Evolutionary conservation across 306 rosid species (phyloP).

Genomic region (Rosa persica): DNA sequence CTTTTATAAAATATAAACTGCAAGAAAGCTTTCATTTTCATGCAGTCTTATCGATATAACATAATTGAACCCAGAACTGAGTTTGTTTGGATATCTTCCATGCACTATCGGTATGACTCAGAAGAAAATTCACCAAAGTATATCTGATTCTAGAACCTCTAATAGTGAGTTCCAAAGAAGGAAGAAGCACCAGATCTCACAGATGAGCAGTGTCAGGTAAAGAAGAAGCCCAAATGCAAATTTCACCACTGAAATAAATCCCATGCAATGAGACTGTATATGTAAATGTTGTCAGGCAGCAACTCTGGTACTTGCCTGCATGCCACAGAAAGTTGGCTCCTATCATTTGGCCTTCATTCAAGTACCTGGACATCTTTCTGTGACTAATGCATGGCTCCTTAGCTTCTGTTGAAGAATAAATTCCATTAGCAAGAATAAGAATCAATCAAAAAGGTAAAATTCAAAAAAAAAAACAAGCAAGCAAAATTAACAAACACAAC

Average conservation of each 20-base stretch:
- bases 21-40: conserved; percentile 4
- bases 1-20: background rate
- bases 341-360: conserved; percentile 92
- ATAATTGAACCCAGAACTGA: background rate
- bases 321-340: conserved; percentile 73
- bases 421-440: conserved; percentile 4
- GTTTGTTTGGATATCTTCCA: conserved; percentile 81
- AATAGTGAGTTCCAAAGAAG: conserved; percentile 57
- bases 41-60: conserved; percentile 2
- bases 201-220: conserved; percentile 75
- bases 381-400: conserved; percentile 67
- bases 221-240: conserved; percentile 92
- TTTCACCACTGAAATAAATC: conserved; percentile 56
- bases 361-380: conserved; percentile 63
- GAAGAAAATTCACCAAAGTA: conserved; percentile 75
- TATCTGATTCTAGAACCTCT: conserved; percentile 79
- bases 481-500: background rate
- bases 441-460: background rate
- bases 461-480: background rate
- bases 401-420: conserved; percentile 56
- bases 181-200: conserved; percentile 75
- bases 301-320: conserved; percentile 74
- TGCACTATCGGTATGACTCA: conserved; percentile 53
- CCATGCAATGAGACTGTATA: conserved; percentile 22
- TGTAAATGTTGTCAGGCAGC: conserved; percentile 5